Evolutionary conservation across 2,329 filamentous ascomycete genomes (phyloP), one percentile per base, ranked within the genome.

Genomic region (Eurotiales sp.): DNA sequence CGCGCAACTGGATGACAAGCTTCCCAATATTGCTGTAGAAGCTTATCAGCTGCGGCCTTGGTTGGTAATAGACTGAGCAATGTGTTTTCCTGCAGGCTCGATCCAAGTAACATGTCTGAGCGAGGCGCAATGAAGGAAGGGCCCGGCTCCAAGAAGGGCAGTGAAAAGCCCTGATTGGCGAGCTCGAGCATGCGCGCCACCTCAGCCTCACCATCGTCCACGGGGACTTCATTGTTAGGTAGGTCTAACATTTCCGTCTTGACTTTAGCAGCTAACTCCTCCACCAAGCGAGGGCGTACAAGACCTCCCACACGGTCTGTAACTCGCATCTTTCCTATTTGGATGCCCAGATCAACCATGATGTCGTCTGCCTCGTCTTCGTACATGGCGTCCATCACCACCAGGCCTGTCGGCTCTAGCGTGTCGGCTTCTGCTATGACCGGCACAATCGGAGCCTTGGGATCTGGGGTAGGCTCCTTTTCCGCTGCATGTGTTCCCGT

Each of bases 221-320:
- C 17, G 15, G 15, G 23, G 5, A 40, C 34, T 12, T 32, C 49
- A 30, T 22, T 11, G 36, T 19, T 7, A 22, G 12, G 23, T 41
- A 39, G 25, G 12, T 23, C n/a, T 36, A 39, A 25, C n/a, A 29
- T 21, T 23, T 46, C 27, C 19, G 10, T 15, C 29, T 50, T 44
- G 3, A 55, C 23, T 22, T 37, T 17, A 62, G 72, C 56, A 37
- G 43, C 29, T 72, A 87, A 82, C 74, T 90, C 86, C 65, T 89
- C 83, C 3, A 81, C 78, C 52, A 90, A 77, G 58, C 83, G 82
- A 2, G 87, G 86, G 41, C 86, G 76, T 39, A 87, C 84, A 58
- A 87, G 79, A 1, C 86, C 86, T 14, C 87, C 87, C 56, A 90
- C 82, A 32, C 86, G 77, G 61, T 90, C 87, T 2, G 85, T 88